Evolutionary conservation across 1,139 yeast genomes (phyloP).

Genomic region (Candida freyschussii): DNA sequence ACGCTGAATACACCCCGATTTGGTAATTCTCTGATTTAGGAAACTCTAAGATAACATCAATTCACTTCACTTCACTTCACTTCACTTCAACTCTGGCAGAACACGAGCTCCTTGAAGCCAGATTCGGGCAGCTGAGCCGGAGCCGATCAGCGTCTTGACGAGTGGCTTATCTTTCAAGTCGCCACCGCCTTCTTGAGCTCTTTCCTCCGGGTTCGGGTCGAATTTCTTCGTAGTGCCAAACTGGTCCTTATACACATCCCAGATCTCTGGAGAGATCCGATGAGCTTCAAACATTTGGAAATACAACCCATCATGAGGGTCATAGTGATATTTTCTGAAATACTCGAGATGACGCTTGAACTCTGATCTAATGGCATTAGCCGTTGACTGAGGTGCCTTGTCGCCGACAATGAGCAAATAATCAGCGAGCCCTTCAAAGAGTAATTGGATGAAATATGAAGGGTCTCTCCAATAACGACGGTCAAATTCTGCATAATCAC

Average conservation of each 20-base stretch:
- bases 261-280: conserved; percentile 45
- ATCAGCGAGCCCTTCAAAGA: conserved; percentile 68
- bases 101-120: conserved; percentile 67
- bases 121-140: conserved; percentile 63
- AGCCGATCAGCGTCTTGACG: conserved; percentile 57
- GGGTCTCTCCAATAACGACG: conserved; percentile 64
- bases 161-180: conserved; percentile 36
- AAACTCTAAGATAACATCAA: too few species aligned
- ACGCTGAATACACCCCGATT: too few species aligned
- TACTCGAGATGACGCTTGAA: conserved; percentile 46
- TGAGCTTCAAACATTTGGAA: conserved; percentile 60
- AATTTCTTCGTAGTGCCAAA: conserved; percentile 55
- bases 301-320: conserved; percentile 56
- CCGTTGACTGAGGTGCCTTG: conserved; percentile 34
- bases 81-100: conserved; percentile 32
- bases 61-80: too few species aligned
- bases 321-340: conserved; percentile 54
- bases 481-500: conserved; percentile 51
- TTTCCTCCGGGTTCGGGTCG: conserved; percentile 48
- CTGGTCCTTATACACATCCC: conserved; percentile 46
- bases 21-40: too few species aligned
- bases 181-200: conserved; percentile 37
- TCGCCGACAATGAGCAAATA: conserved; percentile 50
- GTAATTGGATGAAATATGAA: conserved; percentile 58
- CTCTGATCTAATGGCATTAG: conserved; percentile 36